A percentile compares a stretch with the other conserved stretches of the same genome.
phyloP scores from a whole-genome alignment of 2,329 filamentous ascomycete species.

The Aspergillus viridinutans region DNA sequence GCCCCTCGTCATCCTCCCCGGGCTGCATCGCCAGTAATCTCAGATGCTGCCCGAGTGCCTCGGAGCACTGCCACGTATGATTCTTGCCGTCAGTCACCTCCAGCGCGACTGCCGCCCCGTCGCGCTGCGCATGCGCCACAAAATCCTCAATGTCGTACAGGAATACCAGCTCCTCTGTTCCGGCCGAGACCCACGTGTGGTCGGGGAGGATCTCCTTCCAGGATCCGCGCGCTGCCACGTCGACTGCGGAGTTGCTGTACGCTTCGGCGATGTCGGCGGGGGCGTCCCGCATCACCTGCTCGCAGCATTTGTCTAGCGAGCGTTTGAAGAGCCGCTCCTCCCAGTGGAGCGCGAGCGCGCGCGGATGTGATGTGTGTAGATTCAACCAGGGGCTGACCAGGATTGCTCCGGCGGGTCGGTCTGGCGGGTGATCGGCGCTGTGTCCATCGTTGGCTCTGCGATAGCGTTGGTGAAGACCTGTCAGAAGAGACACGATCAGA shows the following conservation, averaged over 20 bases:
- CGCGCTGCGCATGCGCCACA: slow-evolving; percentile 2
- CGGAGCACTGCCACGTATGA: slow-evolving; percentile 15
- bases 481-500: slow-evolving; percentile 7
- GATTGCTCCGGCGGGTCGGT: slow-evolving; percentile 5
- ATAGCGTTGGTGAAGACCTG: slow-evolving; percentile 1
- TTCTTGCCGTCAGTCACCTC: slow-evolving; percentile 6
- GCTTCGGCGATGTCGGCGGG: neutral
- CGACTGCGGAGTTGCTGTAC: slow-evolving; percentile 10
- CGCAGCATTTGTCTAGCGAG: slow-evolving; percentile 7
- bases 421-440: neutral
- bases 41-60: slow-evolving; percentile 10
- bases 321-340: slow-evolving; percentile 13
- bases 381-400: slow-evolving; percentile 14
- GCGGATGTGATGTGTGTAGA: slow-evolving; percentile 9
- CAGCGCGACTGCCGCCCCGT: slow-evolving; percentile 3
- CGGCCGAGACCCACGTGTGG: slow-evolving; percentile 12
- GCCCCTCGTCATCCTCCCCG: slow-evolving; percentile 1
- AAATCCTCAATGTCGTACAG: slow-evolving; percentile 13
- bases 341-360: slow-evolving; percentile 5
- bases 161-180: slow-evolving; percentile 12
- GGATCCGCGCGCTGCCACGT: slow-evolving; percentile 3
- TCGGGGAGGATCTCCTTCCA: slow-evolving; percentile 12
- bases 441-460: neutral
- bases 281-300: slow-evolving; percentile 2
- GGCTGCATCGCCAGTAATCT: slow-evolving; percentile 2